phyloP scores from a whole-genome alignment of 441 rosid genomes.

The Bocquillonia castaneifolia region DNA sequence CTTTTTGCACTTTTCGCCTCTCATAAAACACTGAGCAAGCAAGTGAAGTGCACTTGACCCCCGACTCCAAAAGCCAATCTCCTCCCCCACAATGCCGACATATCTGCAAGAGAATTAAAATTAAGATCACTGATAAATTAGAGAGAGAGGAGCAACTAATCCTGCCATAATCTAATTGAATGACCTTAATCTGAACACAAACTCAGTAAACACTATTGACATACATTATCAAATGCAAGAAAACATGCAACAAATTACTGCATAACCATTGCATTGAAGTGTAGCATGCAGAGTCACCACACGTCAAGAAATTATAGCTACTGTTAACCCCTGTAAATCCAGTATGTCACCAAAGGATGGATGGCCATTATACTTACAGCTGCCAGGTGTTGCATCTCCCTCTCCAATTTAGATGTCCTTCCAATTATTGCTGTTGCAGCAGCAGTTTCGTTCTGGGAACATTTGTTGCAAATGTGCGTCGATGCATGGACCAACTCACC shows the following conservation, averaged over 20 bases:
- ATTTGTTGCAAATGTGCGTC: slow-evolving; percentile 57
- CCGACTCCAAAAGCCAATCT: slow-evolving; percentile 82
- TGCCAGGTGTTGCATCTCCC: slow-evolving; percentile 84
- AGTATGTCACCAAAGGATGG: neutral
- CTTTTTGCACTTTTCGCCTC: slow-evolving; percentile 89
- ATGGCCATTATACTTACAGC: slow-evolving; percentile 43
- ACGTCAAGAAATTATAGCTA: neutral
- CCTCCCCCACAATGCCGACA: slow-evolving; percentile 97
- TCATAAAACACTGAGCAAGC: slow-evolving; percentile 90
- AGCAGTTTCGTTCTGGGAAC: slow-evolving; percentile 50
- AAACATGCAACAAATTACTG: neutral
- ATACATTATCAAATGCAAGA: neutral
- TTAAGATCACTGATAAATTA: neutral
- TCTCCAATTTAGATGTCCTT: slow-evolving; percentile 80
- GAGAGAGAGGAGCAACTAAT: neutral
- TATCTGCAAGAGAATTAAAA: slow-evolving; percentile 43
- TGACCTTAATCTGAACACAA: neutral
- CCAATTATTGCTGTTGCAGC: slow-evolving; percentile 58
- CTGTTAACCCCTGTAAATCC: neutral
- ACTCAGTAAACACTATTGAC: neutral
- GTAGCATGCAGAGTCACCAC: neutral
- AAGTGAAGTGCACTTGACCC: slow-evolving; percentile 81
- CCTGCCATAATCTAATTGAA: neutral
- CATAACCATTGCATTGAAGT: neutral
- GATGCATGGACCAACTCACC: slow-evolving; percentile 80